A percentile compares a stretch with the other conserved stretches of the same genome.
phyloP scores from a whole-genome alignment of 495 filamentous ascomycete genomes.

The Lentithecium fluviatile region DNA sequence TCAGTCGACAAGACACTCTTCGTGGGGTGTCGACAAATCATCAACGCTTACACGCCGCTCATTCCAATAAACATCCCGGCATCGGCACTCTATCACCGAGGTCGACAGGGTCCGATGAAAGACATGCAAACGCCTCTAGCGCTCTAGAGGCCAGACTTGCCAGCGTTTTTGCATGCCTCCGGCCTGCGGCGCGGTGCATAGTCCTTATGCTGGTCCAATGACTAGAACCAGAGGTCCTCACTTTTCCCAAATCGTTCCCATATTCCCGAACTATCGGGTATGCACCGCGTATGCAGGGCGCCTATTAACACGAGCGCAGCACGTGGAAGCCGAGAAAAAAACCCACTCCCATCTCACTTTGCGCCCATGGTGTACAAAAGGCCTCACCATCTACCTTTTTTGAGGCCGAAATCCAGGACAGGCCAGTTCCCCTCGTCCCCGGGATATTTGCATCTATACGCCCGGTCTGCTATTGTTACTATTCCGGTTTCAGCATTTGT shows the following conservation, averaged over 20 bases:
- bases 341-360: not conserved
- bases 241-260: not conserved
- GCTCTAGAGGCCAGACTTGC: not conserved
- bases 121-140: not conserved
- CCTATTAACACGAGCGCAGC: slow-evolving; percentile 14
- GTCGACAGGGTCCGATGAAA: not conserved
- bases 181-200: not conserved
- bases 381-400: not conserved
- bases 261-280: slow-evolving; percentile 13
- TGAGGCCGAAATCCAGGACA: slow-evolving; percentile 19
- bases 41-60: not conserved
- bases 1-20: not conserved
- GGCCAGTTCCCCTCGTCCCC: not conserved
- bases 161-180: not conserved
- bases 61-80: slow-evolving; percentile 24
- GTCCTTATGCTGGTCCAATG: not conserved
- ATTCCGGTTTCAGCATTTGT: slow-evolving; percentile 19
- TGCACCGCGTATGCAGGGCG: slow-evolving; percentile 2
- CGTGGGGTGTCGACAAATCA: not conserved
- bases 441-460: not conserved
- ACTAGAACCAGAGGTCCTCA: not conserved
- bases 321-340: slow-evolving; percentile 3
- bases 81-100: slow-evolving; percentile 8
- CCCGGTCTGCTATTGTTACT: slow-evolving; percentile 7
- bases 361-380: not conserved